These are phyloP conservation scores for Saprolegnia parasitica DNA, from an alignment of 352 stramenopile genomes.

Conservation along the genomic window DNA sequence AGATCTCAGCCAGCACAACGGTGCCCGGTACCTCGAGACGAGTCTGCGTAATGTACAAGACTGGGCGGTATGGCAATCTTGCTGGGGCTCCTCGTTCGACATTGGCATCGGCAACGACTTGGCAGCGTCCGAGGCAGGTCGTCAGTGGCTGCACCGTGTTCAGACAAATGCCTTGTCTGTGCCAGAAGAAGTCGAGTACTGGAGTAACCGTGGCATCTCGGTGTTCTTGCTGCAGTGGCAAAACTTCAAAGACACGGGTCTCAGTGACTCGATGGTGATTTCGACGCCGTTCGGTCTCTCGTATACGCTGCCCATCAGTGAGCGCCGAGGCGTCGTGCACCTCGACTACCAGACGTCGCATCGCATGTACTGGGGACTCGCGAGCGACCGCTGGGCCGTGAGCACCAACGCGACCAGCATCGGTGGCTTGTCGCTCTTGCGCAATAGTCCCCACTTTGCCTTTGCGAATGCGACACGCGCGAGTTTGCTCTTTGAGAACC, in stretches of 20 bases:
- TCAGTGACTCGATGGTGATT: background rate
- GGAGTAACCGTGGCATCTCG: background rate
- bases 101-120: background rate
- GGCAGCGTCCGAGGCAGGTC: background rate
- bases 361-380: conserved; percentile 25
- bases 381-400: conserved; percentile 25
- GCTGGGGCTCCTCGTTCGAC: conserved; percentile 4
- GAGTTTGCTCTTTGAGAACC: conserved; percentile 4
- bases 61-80: background rate
- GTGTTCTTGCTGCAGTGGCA: conserved; percentile 13
- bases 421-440: background rate
- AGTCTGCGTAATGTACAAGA: conserved; percentile 14
- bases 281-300: background rate
- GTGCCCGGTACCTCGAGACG: conserved; percentile 16
- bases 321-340: background rate
- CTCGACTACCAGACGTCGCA: background rate
- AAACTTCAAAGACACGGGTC: conserved; percentile 18
- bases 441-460: conserved; percentile 12
- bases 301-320: background rate
- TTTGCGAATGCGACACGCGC: conserved; percentile 11
- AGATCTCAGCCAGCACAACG: background rate
- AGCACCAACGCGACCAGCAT: background rate
- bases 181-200: conserved; percentile 6
- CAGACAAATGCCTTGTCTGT: background rate
- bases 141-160: background rate